Conservation (phyloP, 1,139 yeast species). For the Hansenula sp. region DNA sequence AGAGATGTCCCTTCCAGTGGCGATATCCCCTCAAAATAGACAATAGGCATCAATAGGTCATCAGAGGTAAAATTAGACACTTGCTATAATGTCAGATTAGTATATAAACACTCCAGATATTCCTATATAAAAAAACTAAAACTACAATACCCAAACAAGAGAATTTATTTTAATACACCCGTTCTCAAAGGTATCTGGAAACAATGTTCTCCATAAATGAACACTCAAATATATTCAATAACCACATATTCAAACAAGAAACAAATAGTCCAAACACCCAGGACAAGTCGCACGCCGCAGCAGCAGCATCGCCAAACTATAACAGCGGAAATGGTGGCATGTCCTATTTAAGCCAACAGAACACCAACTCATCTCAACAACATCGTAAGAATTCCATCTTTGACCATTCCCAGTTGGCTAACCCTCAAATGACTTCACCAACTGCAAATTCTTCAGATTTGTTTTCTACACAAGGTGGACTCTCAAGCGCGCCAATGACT, state of each 20-base stretch:
- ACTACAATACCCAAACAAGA: no score
- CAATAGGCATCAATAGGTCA: no score
- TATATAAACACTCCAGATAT: no score
- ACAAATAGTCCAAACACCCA: background rate
- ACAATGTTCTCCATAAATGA: background rate
- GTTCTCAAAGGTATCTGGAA: no score
- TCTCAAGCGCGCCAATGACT: no score
- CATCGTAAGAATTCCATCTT: background rate
- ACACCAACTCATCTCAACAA: background rate
- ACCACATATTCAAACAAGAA: conserved; percentile 1
- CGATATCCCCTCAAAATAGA: background rate
- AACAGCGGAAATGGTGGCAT: background rate
- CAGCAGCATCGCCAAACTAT: no score
- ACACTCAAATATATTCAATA: background rate
- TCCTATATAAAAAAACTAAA: no score
- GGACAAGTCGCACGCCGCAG: background rate
- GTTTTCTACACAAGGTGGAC: no score
- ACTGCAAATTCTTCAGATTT: background rate
- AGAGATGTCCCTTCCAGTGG: no score
- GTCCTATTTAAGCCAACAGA: background rate
- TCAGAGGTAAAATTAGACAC: background rate
- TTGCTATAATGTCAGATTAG: background rate
- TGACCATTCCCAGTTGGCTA: background rate
- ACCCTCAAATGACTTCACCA: conserved; percentile 1
- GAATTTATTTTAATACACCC: no score